phyloP scores from a whole-genome alignment of 257 asterid species.

The Nicotiana undulata region DNA sequence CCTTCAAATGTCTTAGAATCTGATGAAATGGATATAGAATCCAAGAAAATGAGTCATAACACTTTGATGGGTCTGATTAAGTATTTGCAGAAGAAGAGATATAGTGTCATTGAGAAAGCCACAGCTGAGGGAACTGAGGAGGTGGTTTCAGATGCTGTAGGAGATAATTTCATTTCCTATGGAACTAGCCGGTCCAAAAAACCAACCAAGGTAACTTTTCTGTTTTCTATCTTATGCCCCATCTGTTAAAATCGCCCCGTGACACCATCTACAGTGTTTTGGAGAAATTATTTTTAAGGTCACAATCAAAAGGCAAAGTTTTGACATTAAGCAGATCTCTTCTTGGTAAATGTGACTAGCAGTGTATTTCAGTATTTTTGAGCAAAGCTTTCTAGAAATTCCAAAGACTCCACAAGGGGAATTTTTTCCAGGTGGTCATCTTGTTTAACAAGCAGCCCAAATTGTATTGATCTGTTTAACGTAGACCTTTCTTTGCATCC shows the following conservation, averaged over 20 bases:
- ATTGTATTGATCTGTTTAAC: not conserved
- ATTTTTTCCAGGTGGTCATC: not conserved
- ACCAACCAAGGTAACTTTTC: constrained; percentile 50
- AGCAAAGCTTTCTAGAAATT: not conserved
- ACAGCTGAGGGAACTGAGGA: constrained; percentile 98
- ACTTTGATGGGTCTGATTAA: constrained; percentile 94
- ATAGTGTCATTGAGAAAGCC: constrained; percentile 74
- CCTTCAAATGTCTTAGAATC: constrained; percentile 40
- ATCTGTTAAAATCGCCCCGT: too few species aligned
- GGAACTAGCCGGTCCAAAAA: constrained; percentile 57
- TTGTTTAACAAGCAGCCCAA: not conserved
- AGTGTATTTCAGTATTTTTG: not conserved
- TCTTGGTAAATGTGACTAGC: not conserved
- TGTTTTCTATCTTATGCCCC: constrained; percentile 1
- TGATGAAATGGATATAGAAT: constrained; percentile 76
- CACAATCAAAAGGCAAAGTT: not conserved
- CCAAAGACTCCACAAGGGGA: not conserved
- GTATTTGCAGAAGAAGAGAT: constrained; percentile 87
- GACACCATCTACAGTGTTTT: not conserved
- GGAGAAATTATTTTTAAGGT: not conserved
- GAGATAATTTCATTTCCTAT: constrained; percentile 61
- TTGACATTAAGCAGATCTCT: not conserved
- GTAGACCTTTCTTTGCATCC: not conserved
- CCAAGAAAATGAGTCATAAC: constrained; percentile 90
- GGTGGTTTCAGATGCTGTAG: constrained; percentile 94